A percentile compares a stretch with the other conserved stretches of the same genome.
Evolutionary conservation across 768 basidiomycete genomes (phyloP).

Genomic region (Sarcodon aspratus): DNA sequence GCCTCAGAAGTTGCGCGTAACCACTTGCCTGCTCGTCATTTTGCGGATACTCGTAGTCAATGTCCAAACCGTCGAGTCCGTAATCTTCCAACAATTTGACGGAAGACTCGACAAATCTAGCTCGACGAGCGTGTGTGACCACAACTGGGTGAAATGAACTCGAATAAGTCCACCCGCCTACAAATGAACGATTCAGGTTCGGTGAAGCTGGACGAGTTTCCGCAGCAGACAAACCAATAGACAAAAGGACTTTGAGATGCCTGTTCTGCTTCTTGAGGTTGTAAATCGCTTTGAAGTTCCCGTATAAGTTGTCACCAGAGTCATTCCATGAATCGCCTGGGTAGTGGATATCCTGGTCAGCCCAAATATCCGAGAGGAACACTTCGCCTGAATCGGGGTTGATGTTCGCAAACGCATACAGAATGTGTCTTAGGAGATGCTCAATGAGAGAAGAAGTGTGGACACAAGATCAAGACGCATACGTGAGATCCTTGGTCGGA

Average conservation of each 20-base stretch:
- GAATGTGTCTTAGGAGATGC: conserved; percentile 50
- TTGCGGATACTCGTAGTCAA: conserved; percentile 90
- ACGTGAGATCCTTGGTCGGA: conserved; percentile 81
- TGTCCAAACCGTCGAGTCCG: conserved; percentile 84
- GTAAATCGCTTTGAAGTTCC: conserved; percentile 91
- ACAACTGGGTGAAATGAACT: conserved; percentile 81
- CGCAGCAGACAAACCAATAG: conserved; percentile 31
- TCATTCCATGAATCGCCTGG: conserved; percentile 95
- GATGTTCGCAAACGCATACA: conserved; percentile 90
- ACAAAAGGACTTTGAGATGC: conserved; percentile 70
- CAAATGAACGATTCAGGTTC: not conserved
- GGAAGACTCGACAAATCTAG: conserved; percentile 72
- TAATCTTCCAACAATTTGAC: conserved; percentile 81
- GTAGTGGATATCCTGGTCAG: conserved; percentile 96
- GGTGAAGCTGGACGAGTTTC: too few species aligned
- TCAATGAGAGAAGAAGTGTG: too few species aligned
- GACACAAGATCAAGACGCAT: conserved; percentile 12
- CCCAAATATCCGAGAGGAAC: conserved; percentile 81
- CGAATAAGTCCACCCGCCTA: conserved; percentile 90
- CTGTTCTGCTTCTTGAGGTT: conserved; percentile 80
- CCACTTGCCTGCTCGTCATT: conserved; percentile 69
- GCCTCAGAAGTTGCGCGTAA: conserved; percentile 72
- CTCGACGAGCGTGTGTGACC: conserved; percentile 44
- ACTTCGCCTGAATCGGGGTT: conserved; percentile 80
- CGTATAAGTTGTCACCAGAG: conserved; percentile 80